Conservation (phyloP, 306 rosid genomes). For the Acacia melanoxylon region DNA sequence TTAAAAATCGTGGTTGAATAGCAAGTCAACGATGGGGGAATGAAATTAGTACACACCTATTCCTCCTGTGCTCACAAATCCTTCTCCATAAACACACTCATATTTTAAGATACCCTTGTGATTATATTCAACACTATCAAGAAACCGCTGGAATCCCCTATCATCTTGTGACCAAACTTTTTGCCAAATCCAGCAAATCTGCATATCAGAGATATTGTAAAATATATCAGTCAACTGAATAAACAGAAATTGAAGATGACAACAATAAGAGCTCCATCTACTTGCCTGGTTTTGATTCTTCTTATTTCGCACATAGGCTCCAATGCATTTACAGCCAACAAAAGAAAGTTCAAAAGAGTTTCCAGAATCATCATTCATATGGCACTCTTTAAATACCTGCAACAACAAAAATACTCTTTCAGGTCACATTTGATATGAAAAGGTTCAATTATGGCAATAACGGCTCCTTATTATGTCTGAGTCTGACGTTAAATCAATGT, state of each 20-base stretch:
- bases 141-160: slow-evolving; percentile 60
- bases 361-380: slow-evolving; percentile 54
- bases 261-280: slow-evolving; percentile 1
- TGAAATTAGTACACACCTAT: slow-evolving; percentile 46
- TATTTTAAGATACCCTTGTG: slow-evolving; percentile 52
- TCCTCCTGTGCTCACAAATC: slow-evolving; percentile 80
- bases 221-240: slow-evolving; percentile 21
- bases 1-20: background rate
- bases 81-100: slow-evolving; percentile 61
- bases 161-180: slow-evolving; percentile 56
- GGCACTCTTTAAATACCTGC: slow-evolving; percentile 78
- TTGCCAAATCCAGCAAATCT: slow-evolving; percentile 94
- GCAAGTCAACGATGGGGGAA: background rate
- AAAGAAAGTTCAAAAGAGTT: slow-evolving; percentile 84
- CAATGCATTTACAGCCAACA: slow-evolving; percentile 87
- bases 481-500: slow-evolving; percentile 4
- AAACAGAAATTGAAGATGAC: slow-evolving; percentile 1
- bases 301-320: slow-evolving; percentile 91
- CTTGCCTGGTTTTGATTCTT: slow-evolving; percentile 94
- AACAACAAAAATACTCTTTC: slow-evolving; percentile 3
- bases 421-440: slow-evolving; percentile 10
- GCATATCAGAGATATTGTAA: slow-evolving; percentile 30
- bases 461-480: slow-evolving; percentile 14
- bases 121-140: slow-evolving; percentile 61
- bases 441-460: background rate